Evolutionary conservation across 306 rosid species (phyloP), one percentile per base, ranked within the genome.

Genomic region (Heteromeles arbutifolia): DNA sequence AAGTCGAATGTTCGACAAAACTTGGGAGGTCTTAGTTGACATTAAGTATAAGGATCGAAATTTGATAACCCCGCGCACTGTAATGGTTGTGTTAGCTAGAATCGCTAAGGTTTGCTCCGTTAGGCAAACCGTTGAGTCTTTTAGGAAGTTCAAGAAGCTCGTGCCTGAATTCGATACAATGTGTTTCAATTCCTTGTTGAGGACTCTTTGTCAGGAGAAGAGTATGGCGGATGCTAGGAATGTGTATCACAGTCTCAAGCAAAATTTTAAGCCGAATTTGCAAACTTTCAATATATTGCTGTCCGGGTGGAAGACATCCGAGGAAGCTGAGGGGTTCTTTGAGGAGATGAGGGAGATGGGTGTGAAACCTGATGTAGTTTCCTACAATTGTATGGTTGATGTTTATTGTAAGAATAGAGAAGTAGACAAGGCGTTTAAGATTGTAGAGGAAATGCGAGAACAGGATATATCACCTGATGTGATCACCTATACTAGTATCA

Each of bases 211-310:
- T 76, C 96, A 92, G 70, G 98, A 90, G 88, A 95, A 92, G 89
- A 95, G 96, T 61, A 95, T 95, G 97, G 57, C 69, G 4, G 98
- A 92, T 83, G 98, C 96, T 2, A 88, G 97, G 70, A 95, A 95
- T 43, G 96, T 92, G n/a, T 95, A 95, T 77, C 96, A 88, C 67
- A 74, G 85, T 77, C 82, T 95, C 84, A 95, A 92, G 91, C 80
- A 81, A 34, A 65, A 44, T 19, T 95, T 92, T 78, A 85, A 72
- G 13, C 93, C 97, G 0, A 87, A 87, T 80, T 77, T 92, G 85
- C 93, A 86, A 8, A 95, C 98, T 43, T 95, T 89, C 76, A 92
- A 90, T 67, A 92, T 95, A 54, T 87, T 92, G 26, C 85, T 95
- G 32, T 90, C 95, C 0, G 97, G 97, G 44, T 95, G 98, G 98